Conservation (phyloP, 1,284 basidiomycete genomes). For the Stereum hirsutum region DNA sequence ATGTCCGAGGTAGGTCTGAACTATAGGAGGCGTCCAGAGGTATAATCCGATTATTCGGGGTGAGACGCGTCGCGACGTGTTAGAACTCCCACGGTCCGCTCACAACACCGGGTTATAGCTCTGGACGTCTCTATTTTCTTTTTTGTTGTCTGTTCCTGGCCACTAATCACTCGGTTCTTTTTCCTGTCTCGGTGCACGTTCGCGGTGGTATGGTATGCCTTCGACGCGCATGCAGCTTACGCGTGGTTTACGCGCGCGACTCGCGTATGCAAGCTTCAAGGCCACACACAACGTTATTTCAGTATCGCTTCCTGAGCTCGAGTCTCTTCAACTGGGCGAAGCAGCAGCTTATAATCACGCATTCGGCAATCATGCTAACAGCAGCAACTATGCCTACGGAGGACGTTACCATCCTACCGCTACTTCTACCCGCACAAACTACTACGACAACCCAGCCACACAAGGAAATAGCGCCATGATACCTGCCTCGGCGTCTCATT, state of each 20-base stretch:
- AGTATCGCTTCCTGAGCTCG: constrained; percentile 57
- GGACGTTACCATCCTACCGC: no score
- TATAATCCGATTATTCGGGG: no score
- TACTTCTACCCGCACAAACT: constrained; percentile 37
- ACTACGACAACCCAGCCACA: constrained; percentile 40
- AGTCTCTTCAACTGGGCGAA: no score
- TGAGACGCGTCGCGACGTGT: no score
- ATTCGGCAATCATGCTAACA: constrained; percentile 42
- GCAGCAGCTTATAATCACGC: no score
- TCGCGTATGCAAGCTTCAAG: constrained; percentile 75
- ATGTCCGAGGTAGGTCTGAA: constrained; percentile 60
- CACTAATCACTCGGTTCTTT: constrained; percentile 1
- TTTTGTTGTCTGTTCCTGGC: not conserved
- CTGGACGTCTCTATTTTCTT: not conserved
- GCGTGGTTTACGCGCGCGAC: constrained; percentile 63
- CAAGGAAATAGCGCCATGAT: constrained; percentile 25
- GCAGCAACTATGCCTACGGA: constrained; percentile 40
- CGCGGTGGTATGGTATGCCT: constrained; percentile 19
- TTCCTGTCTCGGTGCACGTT: not conserved
- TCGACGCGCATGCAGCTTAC: constrained; percentile 50
- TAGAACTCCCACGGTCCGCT: no score
- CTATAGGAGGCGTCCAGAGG: no score
- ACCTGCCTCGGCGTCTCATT: constrained; percentile 14
- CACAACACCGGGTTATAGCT: no score
- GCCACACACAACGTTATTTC: constrained; percentile 61